Evolutionary conservation across 2,329 filamentous ascomycete species (phyloP), one percentile per base, ranked within the genome.

Genomic region (Talaromyces sp.): DNA sequence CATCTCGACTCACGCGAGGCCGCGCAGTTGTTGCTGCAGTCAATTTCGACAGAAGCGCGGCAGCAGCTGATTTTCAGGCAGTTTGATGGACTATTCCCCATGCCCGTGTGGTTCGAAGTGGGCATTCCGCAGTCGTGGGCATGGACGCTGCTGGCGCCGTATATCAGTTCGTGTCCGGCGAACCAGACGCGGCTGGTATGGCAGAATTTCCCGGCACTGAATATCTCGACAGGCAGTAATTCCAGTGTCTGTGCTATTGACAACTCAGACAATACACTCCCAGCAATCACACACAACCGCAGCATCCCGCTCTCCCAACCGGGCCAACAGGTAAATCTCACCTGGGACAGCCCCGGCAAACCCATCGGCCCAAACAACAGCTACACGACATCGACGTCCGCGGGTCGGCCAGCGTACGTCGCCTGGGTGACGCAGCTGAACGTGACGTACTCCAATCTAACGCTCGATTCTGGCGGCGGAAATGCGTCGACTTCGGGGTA

Each of bases 11-110:
- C 88, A 0, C 87, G 89, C 4, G 88, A 90, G 66, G 88, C 88
- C 13, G 90, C 84, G 0, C 86, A 88, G 69, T 76, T 95, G 17
- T 80, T 96, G 2, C 79, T 90, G 2, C 89, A 92, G 75, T 88
- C 88, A 21, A 90, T 95, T 69, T 84, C 89, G 3, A 88, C 86
- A 11, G 90, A 95, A 71, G 89, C 90, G 0, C 87, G 90, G 0
- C 91, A 96, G 77, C 89, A 96, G 77, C 81, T 93, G 79, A 87
- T 90, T 65, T 95, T 95, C 81, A 87, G 91, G 21, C 90, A 95
- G 71, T 91, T 95, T 71, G 82, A 86, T 35, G 91, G 90, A 17
- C 82, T 91, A 7, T 89, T 90, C 75, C 88, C 91, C 24, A 90
- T 91, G 88, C 89, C 90, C 0, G 88, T 89, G 10, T 95, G 89